Percentiles rank a stretch among this genome's conserved stretches.
Evolutionary conservation across 164 flowering plant species (phyloP).

Genomic region (Umbilicus rupestris): DNA sequence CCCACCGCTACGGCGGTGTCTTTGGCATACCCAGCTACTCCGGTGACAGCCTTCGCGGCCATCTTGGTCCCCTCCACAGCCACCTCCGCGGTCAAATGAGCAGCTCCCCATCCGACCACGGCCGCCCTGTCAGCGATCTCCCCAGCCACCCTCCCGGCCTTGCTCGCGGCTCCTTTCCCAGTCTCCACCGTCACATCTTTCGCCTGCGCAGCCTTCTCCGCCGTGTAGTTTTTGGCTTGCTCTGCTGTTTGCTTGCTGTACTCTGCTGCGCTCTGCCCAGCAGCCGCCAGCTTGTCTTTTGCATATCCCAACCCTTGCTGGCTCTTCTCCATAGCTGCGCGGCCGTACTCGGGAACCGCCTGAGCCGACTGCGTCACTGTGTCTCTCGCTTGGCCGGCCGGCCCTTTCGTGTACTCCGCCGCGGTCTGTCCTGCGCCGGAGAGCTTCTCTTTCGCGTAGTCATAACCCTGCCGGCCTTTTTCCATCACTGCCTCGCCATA

Average conservation of each 20-base stretch:
- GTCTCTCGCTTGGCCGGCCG: constrained; percentile 11
- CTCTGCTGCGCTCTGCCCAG: constrained; percentile 17
- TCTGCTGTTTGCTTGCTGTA: constrained; percentile 19
- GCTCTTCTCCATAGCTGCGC: constrained; percentile 14
- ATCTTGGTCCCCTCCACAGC: constrained; percentile 38
- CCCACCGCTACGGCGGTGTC: constrained; percentile 17
- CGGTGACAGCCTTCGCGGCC: constrained; percentile 22
- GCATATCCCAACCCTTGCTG: constrained; percentile 12
- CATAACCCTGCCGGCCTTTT: constrained; percentile 13
- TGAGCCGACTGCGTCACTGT: constrained; percentile 12
- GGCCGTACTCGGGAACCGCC: constrained; percentile 10
- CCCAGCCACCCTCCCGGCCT: constrained; percentile 29
- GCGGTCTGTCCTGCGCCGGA: constrained; percentile 12
- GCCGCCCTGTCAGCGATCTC: constrained; percentile 35
- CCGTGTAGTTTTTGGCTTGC: constrained; percentile 17
- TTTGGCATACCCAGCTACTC: constrained; percentile 20
- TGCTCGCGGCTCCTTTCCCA: constrained; percentile 25
- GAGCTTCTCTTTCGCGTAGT: constrained; percentile 19
- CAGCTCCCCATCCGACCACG: constrained; percentile 29
- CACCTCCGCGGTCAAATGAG: constrained; percentile 29
- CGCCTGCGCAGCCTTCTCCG: constrained; percentile 19
- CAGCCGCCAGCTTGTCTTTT: constrained; percentile 17
- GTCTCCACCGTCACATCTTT: constrained; percentile 27
- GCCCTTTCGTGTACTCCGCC: constrained; percentile 18
- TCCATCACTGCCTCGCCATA: constrained; percentile 10